Evolutionary conservation across 225 moss, liverwort and hornwort genomes (phyloP).

Genomic region (Physcomitrellopsis africana): DNA sequence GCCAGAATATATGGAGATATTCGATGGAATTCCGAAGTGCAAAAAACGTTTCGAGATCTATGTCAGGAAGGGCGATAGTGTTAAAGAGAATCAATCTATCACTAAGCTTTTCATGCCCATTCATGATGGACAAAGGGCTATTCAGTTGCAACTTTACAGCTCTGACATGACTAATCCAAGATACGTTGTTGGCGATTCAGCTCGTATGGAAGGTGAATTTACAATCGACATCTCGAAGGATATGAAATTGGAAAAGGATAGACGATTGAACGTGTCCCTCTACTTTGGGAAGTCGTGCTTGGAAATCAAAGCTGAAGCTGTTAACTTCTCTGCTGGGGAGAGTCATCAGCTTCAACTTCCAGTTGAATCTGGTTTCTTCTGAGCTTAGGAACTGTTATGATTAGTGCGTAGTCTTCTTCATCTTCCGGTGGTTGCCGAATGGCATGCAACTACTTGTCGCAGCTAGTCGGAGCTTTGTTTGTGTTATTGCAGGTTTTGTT

Average conservation of each 20-base stretch:
- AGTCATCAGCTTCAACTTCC: constrained; percentile 27
- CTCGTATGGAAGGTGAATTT: constrained; percentile 52
- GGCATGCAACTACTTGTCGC: too few relatives aligned
- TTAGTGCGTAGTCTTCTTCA: too few relatives aligned
- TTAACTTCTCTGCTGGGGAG: constrained; percentile 39
- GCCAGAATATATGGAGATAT: constrained; percentile 11
- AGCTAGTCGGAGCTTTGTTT: too few relatives aligned
- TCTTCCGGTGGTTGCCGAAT: too few relatives aligned
- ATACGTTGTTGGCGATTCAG: constrained; percentile 35
- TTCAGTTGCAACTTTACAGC: constrained; percentile 43
- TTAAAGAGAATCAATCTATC: constrained; percentile 33
- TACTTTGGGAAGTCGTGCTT: constrained; percentile 55
- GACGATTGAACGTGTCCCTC: constrained; percentile 48
- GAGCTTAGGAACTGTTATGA: background rate
- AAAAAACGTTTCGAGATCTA: constrained; percentile 35
- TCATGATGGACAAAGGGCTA: constrained; percentile 12
- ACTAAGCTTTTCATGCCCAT: constrained; percentile 25
- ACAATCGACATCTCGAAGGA: constrained; percentile 40
- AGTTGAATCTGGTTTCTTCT: constrained; percentile 31
- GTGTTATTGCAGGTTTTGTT: too few relatives aligned
- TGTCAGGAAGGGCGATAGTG: constrained; percentile 23
- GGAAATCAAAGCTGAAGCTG: constrained; percentile 50
- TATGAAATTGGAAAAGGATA: constrained; percentile 17
- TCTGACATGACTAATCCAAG: constrained; percentile 40
- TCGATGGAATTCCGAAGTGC: constrained; percentile 42